Evolutionary conservation across 208 protist species (phyloP), one percentile per base, ranked within the genome.

Genomic region (Porcisia hertigi): DNA sequence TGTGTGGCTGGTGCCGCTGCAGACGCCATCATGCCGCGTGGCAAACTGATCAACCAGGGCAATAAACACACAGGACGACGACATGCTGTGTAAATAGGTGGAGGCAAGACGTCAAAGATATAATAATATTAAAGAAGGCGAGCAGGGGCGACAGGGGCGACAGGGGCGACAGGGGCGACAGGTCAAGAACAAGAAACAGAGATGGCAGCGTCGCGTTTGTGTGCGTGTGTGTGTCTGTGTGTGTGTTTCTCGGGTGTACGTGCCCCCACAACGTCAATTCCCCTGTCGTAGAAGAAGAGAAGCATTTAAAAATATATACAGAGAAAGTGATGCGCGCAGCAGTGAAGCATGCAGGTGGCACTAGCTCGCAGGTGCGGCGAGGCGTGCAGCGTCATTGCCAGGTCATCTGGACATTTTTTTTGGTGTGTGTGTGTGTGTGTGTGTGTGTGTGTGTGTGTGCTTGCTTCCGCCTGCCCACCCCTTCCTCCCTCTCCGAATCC

Each of bases 41-140:
- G 77, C 71, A 25, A 82, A 72, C 58, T 64, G 77, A 49, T 77
- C 67, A 12, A 82, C 77, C 5, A 82, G 77, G 1, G 71, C 59
- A 36, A 77, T 30, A 34, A 76, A 77, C n/a, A 49, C 14, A 30
- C 20, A 12, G 20, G 23, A n/a, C 63, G 71, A 36, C 69, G 69
- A 41, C 53, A 47, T 72, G 14, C 39, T 67, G 41, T 12, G 39
- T 52, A 20, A 67, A 8, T 9, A 23, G 41, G 63, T 9, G 0
- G 6, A 67, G 63, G 25, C 6, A n/a, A 67, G 63, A 14, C 36
- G 23, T 2, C 1, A 54, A 54, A 54, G 14, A 53, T 18, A 53
- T 18, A 14, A 53, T 25, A 30, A 25, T 20, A 20, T 9, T 8
- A 30, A 52, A 18, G 11, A 25, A 23, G 25, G 41, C 20, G 36